These are phyloP conservation scores for Wolfiporia cocos DNA, from an alignment of 1,284 basidiomycete species.

Conservation along the genomic window DNA sequence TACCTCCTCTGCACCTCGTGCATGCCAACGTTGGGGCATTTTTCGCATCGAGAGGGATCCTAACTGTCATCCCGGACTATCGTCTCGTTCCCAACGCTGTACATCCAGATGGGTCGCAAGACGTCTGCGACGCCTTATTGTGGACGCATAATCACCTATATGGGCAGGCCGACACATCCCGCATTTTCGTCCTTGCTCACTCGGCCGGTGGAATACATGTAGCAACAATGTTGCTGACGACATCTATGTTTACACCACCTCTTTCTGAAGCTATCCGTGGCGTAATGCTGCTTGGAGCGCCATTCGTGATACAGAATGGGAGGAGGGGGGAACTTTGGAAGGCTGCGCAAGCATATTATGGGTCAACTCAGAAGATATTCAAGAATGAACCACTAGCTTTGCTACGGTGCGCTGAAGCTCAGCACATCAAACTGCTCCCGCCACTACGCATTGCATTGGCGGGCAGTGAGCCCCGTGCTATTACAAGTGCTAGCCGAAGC, in stretches of 20 bases:
- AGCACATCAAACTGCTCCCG: background rate
- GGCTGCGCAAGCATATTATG: slow-evolving; percentile 1
- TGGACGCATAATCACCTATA: background rate
- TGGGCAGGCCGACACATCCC: background rate
- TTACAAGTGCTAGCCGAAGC: background rate
- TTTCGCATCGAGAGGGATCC: slow-evolving; percentile 3
- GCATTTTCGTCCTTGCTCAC: slow-evolving; percentile 2
- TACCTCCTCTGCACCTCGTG: slow-evolving; percentile 1
- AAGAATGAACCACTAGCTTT: background rate
- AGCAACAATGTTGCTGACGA: background rate
- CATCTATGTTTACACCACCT: background rate
- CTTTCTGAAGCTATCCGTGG: slow-evolving; percentile 1
- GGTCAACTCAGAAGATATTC: background rate
- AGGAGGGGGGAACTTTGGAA: background rate
- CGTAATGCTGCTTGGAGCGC: slow-evolving; percentile 1
- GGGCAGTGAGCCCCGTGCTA: background rate
- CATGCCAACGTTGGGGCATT: slow-evolving; percentile 5
- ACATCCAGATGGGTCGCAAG: slow-evolving; percentile 1
- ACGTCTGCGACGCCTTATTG: slow-evolving; percentile 2
- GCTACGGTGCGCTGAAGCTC: background rate
- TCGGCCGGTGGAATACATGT: slow-evolving; percentile 4
- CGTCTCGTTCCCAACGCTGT: slow-evolving; percentile 1
- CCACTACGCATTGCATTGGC: background rate
- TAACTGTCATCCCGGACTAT: slow-evolving; percentile 3
- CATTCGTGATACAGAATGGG: slow-evolving; percentile 1